Evolutionary conservation across 306 rosid genomes (phyloP).

Genomic region (Trifolium dubium): DNA sequence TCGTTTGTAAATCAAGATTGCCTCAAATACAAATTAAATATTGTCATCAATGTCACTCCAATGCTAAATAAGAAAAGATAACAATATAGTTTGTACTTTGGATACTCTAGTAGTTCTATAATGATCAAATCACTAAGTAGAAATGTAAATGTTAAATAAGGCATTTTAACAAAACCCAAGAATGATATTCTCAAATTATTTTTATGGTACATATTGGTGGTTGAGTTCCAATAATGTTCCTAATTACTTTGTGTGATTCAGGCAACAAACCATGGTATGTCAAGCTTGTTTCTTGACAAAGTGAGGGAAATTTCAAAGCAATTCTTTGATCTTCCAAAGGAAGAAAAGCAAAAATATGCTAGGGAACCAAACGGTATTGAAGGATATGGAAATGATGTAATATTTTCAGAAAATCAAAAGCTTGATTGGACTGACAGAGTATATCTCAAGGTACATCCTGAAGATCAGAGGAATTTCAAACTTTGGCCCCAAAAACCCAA

Average conservation of each 20-base stretch:
- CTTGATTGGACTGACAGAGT: slow-evolving; percentile 76
- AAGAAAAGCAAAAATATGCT: slow-evolving; percentile 55
- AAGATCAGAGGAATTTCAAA: slow-evolving; percentile 53
- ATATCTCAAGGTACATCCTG: slow-evolving; percentile 56
- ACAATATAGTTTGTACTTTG: too few species aligned
- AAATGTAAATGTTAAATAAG: neutral
- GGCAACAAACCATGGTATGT: slow-evolving; percentile 57
- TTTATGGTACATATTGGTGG: neutral
- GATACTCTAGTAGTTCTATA: too few species aligned
- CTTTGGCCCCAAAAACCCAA: slow-evolving; percentile 66
- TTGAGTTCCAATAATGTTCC: neutral
- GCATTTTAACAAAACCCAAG: neutral
- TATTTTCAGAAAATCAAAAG: slow-evolving; percentile 50
- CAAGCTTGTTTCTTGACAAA: slow-evolving; percentile 44
- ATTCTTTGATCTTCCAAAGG: slow-evolving; percentile 54
- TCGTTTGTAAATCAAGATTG: too few species aligned
- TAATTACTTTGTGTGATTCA: slow-evolving; percentile 25
- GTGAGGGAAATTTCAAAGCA: slow-evolving; percentile 43
- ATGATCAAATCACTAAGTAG: neutral
- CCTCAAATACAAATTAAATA: too few species aligned
- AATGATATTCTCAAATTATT: neutral
- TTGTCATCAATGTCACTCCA: too few species aligned
- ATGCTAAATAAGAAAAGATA: too few species aligned
- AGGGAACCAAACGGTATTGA: slow-evolving; percentile 44
- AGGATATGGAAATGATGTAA: slow-evolving; percentile 67